phyloP scores from a whole-genome alignment of 106 monocot genomes.

The Apostasia ramifera region DNA sequence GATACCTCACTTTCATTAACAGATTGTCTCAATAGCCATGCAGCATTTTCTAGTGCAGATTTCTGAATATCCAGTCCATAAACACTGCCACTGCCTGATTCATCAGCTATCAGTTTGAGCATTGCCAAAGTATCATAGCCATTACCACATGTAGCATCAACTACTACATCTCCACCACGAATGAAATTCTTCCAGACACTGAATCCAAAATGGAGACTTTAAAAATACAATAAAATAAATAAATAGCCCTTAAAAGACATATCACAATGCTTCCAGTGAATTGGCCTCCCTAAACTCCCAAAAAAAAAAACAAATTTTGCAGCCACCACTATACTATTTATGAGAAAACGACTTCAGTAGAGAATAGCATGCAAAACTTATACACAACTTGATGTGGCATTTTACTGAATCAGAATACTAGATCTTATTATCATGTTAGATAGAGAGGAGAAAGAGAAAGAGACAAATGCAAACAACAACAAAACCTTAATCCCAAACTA shows the following conservation, averaged over 20 bases:
- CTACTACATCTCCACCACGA: constrained; percentile 60
- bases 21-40: constrained; percentile 45
- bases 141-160: constrained; percentile 98
- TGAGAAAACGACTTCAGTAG: too few species aligned
- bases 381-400: too few species aligned
- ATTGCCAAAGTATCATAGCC: constrained; percentile 88
- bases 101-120: constrained; percentile 75
- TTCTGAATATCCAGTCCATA: constrained; percentile 87
- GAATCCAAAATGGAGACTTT: background rate
- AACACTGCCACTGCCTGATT: constrained; percentile 54
- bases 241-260: background rate
- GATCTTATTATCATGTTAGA: too few species aligned
- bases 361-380: too few species aligned
- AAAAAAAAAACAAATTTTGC: background rate
- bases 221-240: background rate
- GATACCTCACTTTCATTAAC: constrained; percentile 38
- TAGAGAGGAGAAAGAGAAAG: too few species aligned
- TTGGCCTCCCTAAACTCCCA: background rate
- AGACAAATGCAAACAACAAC: too few species aligned
- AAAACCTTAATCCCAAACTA: too few species aligned
- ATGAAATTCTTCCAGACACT: constrained; percentile 80
- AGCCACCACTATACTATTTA: too few species aligned
- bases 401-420: too few species aligned
- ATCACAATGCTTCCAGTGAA: background rate
- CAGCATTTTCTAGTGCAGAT: constrained; percentile 63